These are phyloP conservation scores for Rhizopogon sp. DNA, from an alignment of 768 basidiomycete species.

Conservation along the genomic window DNA sequence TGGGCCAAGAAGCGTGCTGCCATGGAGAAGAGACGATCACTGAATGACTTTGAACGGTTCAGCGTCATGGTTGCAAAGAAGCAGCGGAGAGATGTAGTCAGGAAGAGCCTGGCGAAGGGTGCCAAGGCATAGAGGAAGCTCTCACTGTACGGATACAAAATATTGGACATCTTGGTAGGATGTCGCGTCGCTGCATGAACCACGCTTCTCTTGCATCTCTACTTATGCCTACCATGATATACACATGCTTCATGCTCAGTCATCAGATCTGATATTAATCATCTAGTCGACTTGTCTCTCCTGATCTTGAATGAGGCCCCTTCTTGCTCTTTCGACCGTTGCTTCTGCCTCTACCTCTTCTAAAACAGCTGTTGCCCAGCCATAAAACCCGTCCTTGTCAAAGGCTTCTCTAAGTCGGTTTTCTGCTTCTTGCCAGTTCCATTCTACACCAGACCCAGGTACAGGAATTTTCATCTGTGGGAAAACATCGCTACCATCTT, in stretches of 20 bases:
- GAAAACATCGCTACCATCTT: slow-evolving; percentile 10
- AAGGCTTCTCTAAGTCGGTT: slow-evolving; percentile 51
- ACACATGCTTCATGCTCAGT: slow-evolving; percentile 9
- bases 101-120: slow-evolving; percentile 62
- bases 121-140: slow-evolving; percentile 35
- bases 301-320: background rate
- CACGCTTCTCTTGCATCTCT: slow-evolving; percentile 9
- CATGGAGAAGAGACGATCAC: slow-evolving; percentile 61
- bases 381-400: slow-evolving; percentile 50
- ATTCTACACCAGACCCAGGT: slow-evolving; percentile 16
- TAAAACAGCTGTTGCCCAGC: slow-evolving; percentile 49
- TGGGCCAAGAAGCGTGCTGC: slow-evolving; percentile 90
- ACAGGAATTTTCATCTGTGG: background rate
- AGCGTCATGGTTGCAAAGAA: slow-evolving; percentile 86
- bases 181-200: slow-evolving; percentile 7
- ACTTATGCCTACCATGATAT: slow-evolving; percentile 17
- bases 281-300: background rate
- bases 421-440: slow-evolving; percentile 53
- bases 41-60: slow-evolving; percentile 93
- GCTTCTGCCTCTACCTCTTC: slow-evolving; percentile 57
- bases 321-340: slow-evolving; percentile 38
- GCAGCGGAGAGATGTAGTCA: slow-evolving; percentile 70
- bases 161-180: background rate
- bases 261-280: background rate
- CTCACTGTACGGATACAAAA: background rate